Percentiles rank a stretch among this genome's conserved stretches.
These are phyloP conservation scores for Ophiostoma triangulosporum DNA, from an alignment of 2,329 filamentous ascomycete species.

Conservation along the genomic window DNA sequence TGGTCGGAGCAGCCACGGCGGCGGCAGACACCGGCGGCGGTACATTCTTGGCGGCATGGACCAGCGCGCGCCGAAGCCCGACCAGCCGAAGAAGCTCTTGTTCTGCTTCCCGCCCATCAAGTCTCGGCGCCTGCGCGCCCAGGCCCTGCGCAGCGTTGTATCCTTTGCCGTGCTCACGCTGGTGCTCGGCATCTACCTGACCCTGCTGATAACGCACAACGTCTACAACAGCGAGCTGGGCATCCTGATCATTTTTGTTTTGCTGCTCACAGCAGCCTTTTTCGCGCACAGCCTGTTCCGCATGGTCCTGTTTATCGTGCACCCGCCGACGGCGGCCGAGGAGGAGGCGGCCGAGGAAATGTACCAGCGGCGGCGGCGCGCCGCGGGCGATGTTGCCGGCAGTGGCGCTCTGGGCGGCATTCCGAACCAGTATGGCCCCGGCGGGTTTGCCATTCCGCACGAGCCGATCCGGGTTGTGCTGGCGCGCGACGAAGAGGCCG, in stretches of 20 bases:
- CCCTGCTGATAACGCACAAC: constrained; percentile 52
- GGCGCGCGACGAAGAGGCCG: constrained; percentile 59
- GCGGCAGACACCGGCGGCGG: constrained; percentile 7
- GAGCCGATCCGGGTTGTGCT: constrained; percentile 67
- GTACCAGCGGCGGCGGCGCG: constrained; percentile 12
- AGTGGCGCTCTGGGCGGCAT: constrained; percentile 15
- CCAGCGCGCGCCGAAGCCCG: background rate
- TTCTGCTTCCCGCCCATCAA: constrained; percentile 43
- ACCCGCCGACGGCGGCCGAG: constrained; percentile 23
- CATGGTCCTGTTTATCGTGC: constrained; percentile 52
- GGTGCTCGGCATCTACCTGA: constrained; percentile 54
- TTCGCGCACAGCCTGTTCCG: constrained; percentile 70
- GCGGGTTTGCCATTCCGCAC: constrained; percentile 56
- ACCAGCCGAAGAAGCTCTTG: constrained; percentile 29
- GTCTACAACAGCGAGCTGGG: constrained; percentile 58
- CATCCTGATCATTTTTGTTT: constrained; percentile 64
- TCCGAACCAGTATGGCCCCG: constrained; percentile 36
- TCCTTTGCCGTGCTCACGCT: constrained; percentile 49
- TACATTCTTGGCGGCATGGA: constrained; percentile 4
- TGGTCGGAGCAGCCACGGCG: background rate
- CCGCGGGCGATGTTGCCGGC: background rate
- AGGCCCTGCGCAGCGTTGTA: constrained; percentile 47
- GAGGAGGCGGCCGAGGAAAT: constrained; percentile 21
- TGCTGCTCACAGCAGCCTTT: constrained; percentile 60
- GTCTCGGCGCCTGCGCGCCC: constrained; percentile 38